Evolutionary conservation across 2,329 filamentous ascomycete species (phyloP), one percentile per base, ranked within the genome.

Genomic region (Dothidotthia symphoricarpi): DNA sequence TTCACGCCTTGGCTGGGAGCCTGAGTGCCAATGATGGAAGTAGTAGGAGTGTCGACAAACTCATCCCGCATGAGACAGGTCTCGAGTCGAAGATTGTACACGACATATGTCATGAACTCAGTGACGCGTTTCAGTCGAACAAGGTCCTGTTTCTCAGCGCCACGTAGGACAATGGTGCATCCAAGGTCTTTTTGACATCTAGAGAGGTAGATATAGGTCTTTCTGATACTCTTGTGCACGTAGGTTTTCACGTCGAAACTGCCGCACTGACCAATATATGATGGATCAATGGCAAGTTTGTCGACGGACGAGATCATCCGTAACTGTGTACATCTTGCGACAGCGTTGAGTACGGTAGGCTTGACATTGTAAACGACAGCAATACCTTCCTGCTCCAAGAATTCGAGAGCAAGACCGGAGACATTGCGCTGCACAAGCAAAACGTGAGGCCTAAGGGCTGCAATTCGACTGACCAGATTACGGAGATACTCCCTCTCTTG

Each of bases 51-150:
- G 45, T 90, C 80, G 12, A 95, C 85, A 53, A 88, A 95, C 56
- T 95, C 90, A 63, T 98, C 93, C 35, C 88, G 80, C 78, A 98
- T 87, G 30, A 98, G 73, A 53, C 87, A 95, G 1, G 93, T 95
- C 68, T 98, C 93, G 11, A 98, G 76, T 61, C 95, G 95, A 36
- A 98, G 75, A 56, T 96, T 98, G 69, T 98, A 98, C 10, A 97
- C 90, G 14, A 98, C 94, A 54, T 97, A 98, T 25, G 94, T 86
- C 91, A 98, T 96, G 61, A 98, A 97, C 62, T 98, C 93, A 9
- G 91, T 93, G 51, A 98, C 93, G 35, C 82, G 80, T 69, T 98
- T 98, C 66, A 98, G 82, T 53, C 83, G 86, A 1, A 81, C 74
- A 13, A 98, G 75, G 0, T 82, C 75, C 31, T 79, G 72, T 19